These are phyloP conservation scores for Penicillium verrucosum DNA, from an alignment of 2,329 filamentous ascomycete genomes.

Conservation along the genomic window DNA sequence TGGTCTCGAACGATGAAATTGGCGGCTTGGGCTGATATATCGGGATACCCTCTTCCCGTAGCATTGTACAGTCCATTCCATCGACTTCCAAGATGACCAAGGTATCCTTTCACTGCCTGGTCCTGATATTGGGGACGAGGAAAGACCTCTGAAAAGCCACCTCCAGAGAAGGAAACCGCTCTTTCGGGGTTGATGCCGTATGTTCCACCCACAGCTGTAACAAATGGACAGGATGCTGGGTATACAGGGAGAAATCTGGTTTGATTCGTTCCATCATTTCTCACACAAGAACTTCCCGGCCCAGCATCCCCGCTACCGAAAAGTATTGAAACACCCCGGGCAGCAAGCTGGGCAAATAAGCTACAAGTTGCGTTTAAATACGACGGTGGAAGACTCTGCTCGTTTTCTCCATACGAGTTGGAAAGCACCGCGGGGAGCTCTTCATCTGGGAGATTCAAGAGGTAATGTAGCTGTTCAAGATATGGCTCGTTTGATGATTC, in stretches of 20 bases:
- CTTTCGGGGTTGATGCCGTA: constrained; percentile 52
- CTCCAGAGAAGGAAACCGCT: constrained; percentile 52
- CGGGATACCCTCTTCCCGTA: constrained; percentile 59
- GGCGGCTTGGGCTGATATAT: constrained; percentile 57
- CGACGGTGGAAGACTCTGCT: constrained; percentile 57
- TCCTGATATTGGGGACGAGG: constrained; percentile 48
- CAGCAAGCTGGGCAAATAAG: constrained; percentile 62
- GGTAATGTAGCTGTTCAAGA: constrained; percentile 60
- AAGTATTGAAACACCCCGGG: constrained; percentile 65
- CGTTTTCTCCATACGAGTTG: constrained; percentile 69
- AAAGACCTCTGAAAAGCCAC: constrained; percentile 51
- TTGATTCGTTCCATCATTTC: constrained; percentile 54
- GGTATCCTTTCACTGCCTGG: constrained; percentile 44
- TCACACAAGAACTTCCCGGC: constrained; percentile 54
- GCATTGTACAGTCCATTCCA: constrained; percentile 49
- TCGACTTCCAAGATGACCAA: constrained; percentile 40
- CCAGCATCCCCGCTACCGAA: constrained; percentile 63
- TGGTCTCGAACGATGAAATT: constrained; percentile 42
- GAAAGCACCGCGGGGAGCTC: constrained; percentile 62
- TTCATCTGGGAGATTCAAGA: constrained; percentile 53
- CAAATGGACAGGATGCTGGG: constrained; percentile 59
- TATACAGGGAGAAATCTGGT: constrained; percentile 54
- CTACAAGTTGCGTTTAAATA: constrained; percentile 63
- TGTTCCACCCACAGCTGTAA: constrained; percentile 62
- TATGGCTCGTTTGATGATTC: constrained; percentile 63